A percentile compares a stretch with the other conserved stretches of the same genome.
Conservation (phyloP, 78 protist species). For the Trichosphaerium sp. region DNA sequence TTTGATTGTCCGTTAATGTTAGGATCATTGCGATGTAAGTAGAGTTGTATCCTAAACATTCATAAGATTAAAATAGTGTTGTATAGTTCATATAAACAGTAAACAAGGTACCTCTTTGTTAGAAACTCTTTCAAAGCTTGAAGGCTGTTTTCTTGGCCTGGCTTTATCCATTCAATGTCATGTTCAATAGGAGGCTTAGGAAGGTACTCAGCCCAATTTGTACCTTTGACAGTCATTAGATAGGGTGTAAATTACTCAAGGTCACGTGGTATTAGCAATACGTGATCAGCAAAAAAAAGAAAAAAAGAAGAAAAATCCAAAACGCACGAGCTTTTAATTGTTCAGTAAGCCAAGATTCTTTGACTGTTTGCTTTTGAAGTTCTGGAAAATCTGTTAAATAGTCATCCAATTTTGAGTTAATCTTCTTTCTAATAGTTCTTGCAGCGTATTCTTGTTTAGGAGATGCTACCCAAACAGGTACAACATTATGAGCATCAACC, state of each 20-base stretch:
- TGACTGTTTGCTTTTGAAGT: neutral
- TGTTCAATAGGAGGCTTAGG: neutral
- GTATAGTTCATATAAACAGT: too few species aligned
- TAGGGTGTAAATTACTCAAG: neutral
- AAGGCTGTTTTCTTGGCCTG: slow-evolving; percentile 11
- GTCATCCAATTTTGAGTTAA: neutral
- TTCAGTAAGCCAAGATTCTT: too few species aligned
- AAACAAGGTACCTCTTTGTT: too few species aligned
- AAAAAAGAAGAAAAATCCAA: neutral
- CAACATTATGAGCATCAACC: slow-evolving; percentile 45
- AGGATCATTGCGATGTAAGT: slow-evolving; percentile 41
- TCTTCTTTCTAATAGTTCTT: slow-evolving; percentile 35
- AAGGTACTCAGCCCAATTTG: neutral
- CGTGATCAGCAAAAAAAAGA: neutral
- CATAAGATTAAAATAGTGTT: too few species aligned
- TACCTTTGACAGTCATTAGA: neutral
- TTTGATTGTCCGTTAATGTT: neutral
- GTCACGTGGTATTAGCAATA: too few species aligned
- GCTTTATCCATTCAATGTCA: neutral
- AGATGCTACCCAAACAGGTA: slow-evolving; percentile 25
- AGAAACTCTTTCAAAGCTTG: neutral
- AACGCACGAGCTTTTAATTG: too few species aligned
- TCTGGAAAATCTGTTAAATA: slow-evolving; percentile 14
- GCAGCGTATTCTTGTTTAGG: slow-evolving; percentile 35
- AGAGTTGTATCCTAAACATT: too few species aligned